These are phyloP conservation scores for Circinella minor DNA, from an alignment of 371 early-diverging fungal species.

Conservation along the genomic window DNA sequence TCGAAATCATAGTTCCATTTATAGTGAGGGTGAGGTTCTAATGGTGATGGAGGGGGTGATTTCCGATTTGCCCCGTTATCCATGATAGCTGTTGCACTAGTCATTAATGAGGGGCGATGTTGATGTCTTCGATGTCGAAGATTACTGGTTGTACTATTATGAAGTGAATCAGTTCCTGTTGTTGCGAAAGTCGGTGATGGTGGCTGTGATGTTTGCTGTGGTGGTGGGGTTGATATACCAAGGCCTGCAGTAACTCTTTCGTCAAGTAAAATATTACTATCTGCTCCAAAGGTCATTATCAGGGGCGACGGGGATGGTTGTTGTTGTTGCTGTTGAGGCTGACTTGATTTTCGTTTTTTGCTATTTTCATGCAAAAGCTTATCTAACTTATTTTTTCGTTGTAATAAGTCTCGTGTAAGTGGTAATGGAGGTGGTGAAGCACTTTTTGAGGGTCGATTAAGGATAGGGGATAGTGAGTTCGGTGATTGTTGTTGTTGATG, in stretches of 20 bases:
- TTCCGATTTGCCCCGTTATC: not conserved
- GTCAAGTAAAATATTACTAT: conserved; percentile 27
- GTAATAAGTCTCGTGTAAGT: conserved; percentile 47
- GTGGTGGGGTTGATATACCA: conserved; percentile 24
- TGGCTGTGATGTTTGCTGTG: not conserved
- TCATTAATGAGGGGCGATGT: conserved; percentile 13
- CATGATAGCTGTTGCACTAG: conserved; percentile 6
- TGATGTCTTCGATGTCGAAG: conserved; percentile 7
- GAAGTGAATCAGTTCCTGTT: not conserved
- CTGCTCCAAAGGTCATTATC: conserved; percentile 16
- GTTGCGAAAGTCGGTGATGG: not conserved
- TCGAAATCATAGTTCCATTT: conserved; percentile 22
- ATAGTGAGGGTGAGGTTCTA: not conserved
- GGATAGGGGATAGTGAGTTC: conserved; percentile 16
- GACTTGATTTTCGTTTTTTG: conserved; percentile 9
- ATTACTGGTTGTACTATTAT: not conserved
- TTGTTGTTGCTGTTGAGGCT: not conserved
- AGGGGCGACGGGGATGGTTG: not conserved
- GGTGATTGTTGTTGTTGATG: conserved; percentile 13
- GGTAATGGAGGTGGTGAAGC: conserved; percentile 34
- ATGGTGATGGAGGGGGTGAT: conserved; percentile 19
- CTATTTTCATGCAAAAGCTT: conserved; percentile 24
- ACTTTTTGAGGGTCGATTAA: not conserved
- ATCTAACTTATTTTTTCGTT: conserved; percentile 49
- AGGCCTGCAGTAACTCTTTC: conserved; percentile 46